Evolutionary conservation across 768 basidiomycete genomes (phyloP), one percentile per base, ranked within the genome.

Genomic region (Boletus edulis): DNA sequence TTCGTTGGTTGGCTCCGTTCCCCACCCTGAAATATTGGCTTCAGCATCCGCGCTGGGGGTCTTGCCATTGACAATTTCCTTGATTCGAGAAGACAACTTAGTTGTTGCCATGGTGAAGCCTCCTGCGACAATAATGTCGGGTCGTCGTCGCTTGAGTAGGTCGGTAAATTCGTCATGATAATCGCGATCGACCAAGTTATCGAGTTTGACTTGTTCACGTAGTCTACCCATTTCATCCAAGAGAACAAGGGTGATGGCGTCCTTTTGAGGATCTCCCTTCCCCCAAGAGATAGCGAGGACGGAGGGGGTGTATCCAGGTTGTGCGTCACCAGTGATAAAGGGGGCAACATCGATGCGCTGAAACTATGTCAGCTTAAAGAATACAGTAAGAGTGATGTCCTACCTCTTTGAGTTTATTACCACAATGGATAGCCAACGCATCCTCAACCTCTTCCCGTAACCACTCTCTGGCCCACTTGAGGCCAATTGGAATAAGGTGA

Each of bases 241-340:
- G 74, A 86, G 91, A 54, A 95, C 88, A 39, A 93, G 75, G 20
- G 85, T 82, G 51, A 98, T 89, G 8, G 87, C 86, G 70, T 99
- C 96, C 64, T 89, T 90, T 63, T 88, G 85, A 38, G 93, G 91
- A 62, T 97, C 94, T 37, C 97, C 97, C 72, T 91, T 88, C 37
- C 97, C 97, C 86, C 93, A 94, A 8, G 95, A 96, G 53, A 96
- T 71, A 4, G 95, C 91, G 40, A 99, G 79, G 20, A 98, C 93
- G 20, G 86, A 79, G 46, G 94, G 72, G 39, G 81, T 75, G 65
- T 91, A 83, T 13, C 91, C 94, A 49, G 78, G 73, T 52, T 82
- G 84, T 74, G 89, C 83, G 8, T 80, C 79, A 1, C 76, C 71
- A 5, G 81, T 81, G 24, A 73, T 67, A 63, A 82, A 94, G 1